Percentiles rank a stretch among this genome's conserved stretches.
These are phyloP conservation scores for Entophlyctis helioformis DNA, from an alignment of 192 early-diverging fungal species.

Conservation along the genomic window DNA sequence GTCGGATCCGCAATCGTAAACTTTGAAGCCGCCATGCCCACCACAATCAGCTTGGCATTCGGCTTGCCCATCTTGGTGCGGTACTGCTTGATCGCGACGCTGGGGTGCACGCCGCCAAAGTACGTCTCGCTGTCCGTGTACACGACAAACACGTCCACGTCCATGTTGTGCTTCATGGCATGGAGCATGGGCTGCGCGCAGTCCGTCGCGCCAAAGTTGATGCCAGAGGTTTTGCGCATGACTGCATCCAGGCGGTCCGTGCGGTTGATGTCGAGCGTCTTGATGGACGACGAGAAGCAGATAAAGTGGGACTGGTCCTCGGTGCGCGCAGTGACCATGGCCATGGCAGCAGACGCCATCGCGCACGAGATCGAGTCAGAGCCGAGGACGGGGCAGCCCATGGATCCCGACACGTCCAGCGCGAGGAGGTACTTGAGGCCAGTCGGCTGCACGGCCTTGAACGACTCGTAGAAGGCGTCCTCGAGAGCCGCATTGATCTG, in stretches of 20 bases:
- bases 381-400: constrained; percentile 1
- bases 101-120: constrained; percentile 9
- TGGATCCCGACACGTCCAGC: constrained; percentile 14
- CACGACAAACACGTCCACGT: constrained; percentile 15
- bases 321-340: no score
- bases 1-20: no score
- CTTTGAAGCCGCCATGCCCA: constrained; percentile 5
- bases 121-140: constrained; percentile 18
- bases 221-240: not conserved
- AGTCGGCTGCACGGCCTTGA: constrained; percentile 10
- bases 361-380: not conserved
- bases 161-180: constrained; percentile 8
- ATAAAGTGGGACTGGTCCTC: no score
- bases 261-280: no score
- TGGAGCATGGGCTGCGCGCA: constrained; percentile 13
- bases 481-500: constrained; percentile 6
- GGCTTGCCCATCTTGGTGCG: constrained; percentile 3
- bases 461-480: constrained; percentile 11
- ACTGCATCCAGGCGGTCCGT: constrained; percentile 3
- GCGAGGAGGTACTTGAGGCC: constrained; percentile 7
- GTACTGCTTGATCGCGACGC: constrained; percentile 10
- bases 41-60: constrained; percentile 9
- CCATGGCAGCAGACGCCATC: constrained; percentile 8
- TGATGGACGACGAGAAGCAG: no score
- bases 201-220: constrained; percentile 12